phyloP scores from a whole-genome alignment of 441 rosid species.

The Sinapis alba region DNA sequence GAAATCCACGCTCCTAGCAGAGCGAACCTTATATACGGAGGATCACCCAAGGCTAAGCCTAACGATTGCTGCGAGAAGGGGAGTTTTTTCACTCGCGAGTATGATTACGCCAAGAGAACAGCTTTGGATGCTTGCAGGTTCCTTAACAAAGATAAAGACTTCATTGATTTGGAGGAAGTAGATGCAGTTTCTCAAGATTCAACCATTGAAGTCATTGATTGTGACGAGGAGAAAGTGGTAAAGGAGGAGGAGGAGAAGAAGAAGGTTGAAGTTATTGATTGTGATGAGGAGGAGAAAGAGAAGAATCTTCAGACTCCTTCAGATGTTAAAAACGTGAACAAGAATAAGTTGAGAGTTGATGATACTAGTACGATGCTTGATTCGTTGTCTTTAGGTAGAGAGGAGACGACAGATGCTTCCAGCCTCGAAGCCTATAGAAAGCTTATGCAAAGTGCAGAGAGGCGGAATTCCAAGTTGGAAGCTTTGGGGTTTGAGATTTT shows the following conservation, averaged over 20 bases:
- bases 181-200: conserved; percentile 56
- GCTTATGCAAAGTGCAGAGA: conserved; percentile 60
- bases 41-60: conserved; percentile 25
- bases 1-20: conserved; percentile 77
- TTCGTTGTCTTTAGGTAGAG: conserved; percentile 43
- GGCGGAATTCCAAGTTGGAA: conserved; percentile 49
- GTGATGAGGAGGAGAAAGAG: conserved; percentile 41
- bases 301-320: conserved; percentile 42
- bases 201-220: conserved; percentile 16
- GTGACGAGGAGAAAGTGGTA: conserved; percentile 19
- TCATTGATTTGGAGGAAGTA: conserved; percentile 47
- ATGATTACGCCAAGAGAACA: conserved; percentile 43
- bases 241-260: conserved; percentile 34
- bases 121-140: conserved; percentile 54
- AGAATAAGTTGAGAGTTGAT: conserved; percentile 50
- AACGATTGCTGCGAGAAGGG: conserved; percentile 40
- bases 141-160: conserved; percentile 42
- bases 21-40: conserved; percentile 51
- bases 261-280: conserved; percentile 40
- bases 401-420: conserved; percentile 28
- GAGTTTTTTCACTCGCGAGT: conserved; percentile 34
- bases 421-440: conserved; percentile 61
- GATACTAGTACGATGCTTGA: conserved; percentile 48
- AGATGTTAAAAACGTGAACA: conserved; percentile 38
- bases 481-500: conserved; percentile 60